Conservation (phyloP, 2,329 filamentous ascomycete genomes). For the Mycosphaerella sp. region DNA sequence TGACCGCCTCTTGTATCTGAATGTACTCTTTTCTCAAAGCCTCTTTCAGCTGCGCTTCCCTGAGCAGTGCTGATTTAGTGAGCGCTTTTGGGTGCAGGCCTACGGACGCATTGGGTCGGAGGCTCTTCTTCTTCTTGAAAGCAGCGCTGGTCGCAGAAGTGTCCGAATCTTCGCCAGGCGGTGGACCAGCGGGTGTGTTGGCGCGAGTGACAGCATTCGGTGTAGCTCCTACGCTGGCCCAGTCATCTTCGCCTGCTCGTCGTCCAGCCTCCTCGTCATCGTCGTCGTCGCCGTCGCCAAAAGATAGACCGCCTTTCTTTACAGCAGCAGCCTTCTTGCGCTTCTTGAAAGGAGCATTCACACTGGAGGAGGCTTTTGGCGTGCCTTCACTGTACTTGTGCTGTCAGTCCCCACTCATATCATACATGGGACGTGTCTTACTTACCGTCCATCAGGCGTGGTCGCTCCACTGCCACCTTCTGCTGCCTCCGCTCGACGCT, state of each 20-base stretch:
- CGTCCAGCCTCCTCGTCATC: slow-evolving; percentile 36
- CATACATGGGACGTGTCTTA: slow-evolving; percentile 11
- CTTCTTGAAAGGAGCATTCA: slow-evolving; percentile 46
- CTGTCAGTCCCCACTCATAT: slow-evolving; percentile 43
- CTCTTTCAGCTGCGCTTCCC: slow-evolving; percentile 73
- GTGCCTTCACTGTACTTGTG: slow-evolving; percentile 52
- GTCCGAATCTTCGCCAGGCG: slow-evolving; percentile 18
- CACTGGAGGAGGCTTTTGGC: slow-evolving; percentile 36
- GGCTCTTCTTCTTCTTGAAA: slow-evolving; percentile 39
- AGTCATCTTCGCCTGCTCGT: neutral
- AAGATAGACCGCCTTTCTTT: slow-evolving; percentile 59
- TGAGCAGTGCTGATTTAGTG: slow-evolving; percentile 69
- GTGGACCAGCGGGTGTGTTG: neutral
- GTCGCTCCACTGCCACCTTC: slow-evolving; percentile 48
- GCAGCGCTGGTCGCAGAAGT: slow-evolving; percentile 9
- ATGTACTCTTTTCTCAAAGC: slow-evolving; percentile 73
- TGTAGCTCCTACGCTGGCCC: slow-evolving; percentile 3
- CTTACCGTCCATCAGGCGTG: slow-evolving; percentile 57
- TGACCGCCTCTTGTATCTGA: slow-evolving; percentile 75
- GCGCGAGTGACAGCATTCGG: slow-evolving; percentile 1
- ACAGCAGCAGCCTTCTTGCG: slow-evolving; percentile 42
- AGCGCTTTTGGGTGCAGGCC: slow-evolving; percentile 64
- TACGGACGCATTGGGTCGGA: slow-evolving; percentile 59
- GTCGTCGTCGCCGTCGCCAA: slow-evolving; percentile 64
- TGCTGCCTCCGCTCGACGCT: slow-evolving; percentile 89